Evolutionary conservation across 1,284 basidiomycete species (phyloP).

Genomic region (Apiotrichum brassicae): DNA sequence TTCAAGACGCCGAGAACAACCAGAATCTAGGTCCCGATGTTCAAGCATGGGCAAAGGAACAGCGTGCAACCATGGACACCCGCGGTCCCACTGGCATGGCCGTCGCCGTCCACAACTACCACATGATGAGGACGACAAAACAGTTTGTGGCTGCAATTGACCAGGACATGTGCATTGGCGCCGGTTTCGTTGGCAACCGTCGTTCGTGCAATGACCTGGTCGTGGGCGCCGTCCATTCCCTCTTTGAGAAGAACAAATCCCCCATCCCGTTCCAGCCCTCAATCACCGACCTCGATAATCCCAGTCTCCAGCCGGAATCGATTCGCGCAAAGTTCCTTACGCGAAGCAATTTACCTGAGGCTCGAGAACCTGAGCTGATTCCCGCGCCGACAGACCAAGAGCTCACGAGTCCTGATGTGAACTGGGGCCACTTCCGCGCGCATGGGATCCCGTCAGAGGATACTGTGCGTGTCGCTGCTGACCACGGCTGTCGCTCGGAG

Average conservation of each 20-base stretch:
- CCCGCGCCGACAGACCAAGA: too few relatives aligned
- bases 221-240: neutral
- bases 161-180: conserved; percentile 1
- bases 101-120: conserved; percentile 67
- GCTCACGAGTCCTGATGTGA: too few relatives aligned
- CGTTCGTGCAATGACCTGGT: conserved; percentile 1
- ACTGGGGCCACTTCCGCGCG: too few relatives aligned
- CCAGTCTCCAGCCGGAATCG: neutral
- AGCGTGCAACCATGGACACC: conserved; percentile 55
- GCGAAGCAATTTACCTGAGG: too few relatives aligned
- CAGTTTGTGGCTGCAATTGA: neutral
- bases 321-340: neutral
- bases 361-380: too few relatives aligned
- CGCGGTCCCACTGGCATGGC: conserved; percentile 81
- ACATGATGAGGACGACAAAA: conserved; percentile 27
- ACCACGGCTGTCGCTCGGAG: too few relatives aligned
- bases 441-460: neutral
- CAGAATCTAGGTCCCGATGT: conserved; percentile 49
- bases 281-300: neutral
- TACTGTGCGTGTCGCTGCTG: neutral
- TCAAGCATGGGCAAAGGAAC: conserved; percentile 63
- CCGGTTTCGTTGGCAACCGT: neutral
- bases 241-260: conserved; percentile 9
- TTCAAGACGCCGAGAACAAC: conserved; percentile 45
- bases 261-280: conserved; percentile 3